These are phyloP conservation scores for Alternaria sp. DNA, from an alignment of 2,329 filamentous ascomycete genomes.

Conservation along the genomic window DNA sequence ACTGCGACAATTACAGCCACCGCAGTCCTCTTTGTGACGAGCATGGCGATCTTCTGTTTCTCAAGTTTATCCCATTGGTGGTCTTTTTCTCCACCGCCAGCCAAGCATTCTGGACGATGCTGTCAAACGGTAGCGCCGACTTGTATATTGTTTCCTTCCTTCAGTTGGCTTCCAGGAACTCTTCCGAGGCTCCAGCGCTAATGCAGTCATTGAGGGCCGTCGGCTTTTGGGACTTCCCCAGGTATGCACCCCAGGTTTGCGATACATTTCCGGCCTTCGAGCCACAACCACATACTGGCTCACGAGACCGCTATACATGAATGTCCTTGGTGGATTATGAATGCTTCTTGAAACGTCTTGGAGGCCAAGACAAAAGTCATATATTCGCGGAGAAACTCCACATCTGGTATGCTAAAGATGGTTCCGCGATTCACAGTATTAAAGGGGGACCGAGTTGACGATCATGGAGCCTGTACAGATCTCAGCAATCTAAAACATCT, in stretches of 20 bases:
- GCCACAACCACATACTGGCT: not conserved
- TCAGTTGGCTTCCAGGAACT: not conserved
- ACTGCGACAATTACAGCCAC: not conserved
- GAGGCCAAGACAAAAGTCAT: slow-evolving; percentile 5
- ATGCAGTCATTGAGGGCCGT: slow-evolving; percentile 7
- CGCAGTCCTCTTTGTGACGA: not conserved
- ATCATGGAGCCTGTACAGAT: slow-evolving; percentile 15
- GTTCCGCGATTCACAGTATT: slow-evolving; percentile 17
- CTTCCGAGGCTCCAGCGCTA: slow-evolving; percentile 8
- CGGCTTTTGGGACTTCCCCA: slow-evolving; percentile 4
- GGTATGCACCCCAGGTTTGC: slow-evolving; percentile 9
- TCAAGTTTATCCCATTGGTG: slow-evolving; percentile 30
- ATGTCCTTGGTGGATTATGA: slow-evolving; percentile 33
- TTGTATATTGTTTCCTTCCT: slow-evolving; percentile 19
- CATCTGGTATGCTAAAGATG: slow-evolving; percentile 11
- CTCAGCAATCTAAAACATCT: not conserved
- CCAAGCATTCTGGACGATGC: slow-evolving; percentile 23
- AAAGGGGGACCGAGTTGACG: slow-evolving; percentile 17
- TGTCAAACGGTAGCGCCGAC: slow-evolving; percentile 22
- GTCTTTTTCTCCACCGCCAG: slow-evolving; percentile 18
- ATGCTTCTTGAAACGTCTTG: not conserved
- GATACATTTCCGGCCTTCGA: slow-evolving; percentile 6
- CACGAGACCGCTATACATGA: slow-evolving; percentile 8
- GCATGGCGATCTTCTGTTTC: not conserved
- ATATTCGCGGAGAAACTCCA: slow-evolving; percentile 22